These are phyloP conservation scores for Paraurostyla sp. DNA, from an alignment of 73 alveolate genomes.

Conservation along the genomic window DNA sequence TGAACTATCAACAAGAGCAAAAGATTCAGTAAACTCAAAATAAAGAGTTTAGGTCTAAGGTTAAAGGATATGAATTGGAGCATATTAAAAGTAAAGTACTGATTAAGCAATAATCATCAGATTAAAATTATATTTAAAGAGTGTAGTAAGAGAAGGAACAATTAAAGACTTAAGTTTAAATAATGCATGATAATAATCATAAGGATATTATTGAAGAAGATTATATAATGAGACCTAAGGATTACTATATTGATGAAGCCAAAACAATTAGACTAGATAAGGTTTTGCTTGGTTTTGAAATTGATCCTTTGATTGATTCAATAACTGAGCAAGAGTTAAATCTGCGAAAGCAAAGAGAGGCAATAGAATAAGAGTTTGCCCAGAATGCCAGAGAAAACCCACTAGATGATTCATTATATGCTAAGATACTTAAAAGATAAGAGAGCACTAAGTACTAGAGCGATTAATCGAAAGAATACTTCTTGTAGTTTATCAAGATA, in stretches of 20 bases:
- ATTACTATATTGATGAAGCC: slow-evolving; percentile 1
- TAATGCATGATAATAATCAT: neutral
- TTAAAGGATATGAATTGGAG: neutral
- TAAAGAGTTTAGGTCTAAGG: neutral
- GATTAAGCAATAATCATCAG: neutral
- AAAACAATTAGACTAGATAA: slow-evolving; percentile 23
- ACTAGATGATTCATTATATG: neutral
- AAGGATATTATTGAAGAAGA: neutral
- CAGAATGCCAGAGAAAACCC: neutral
- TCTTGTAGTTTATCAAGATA: neutral
- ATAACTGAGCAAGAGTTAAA: slow-evolving; percentile 9
- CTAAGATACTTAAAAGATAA: neutral
- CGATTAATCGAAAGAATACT: slow-evolving; percentile 33
- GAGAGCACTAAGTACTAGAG: too few species aligned
- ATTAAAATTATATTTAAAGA: neutral
- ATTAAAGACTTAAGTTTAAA: neutral
- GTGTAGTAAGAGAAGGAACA: neutral
- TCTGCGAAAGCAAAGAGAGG: neutral
- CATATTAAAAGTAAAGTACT: neutral
- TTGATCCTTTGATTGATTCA: slow-evolving; percentile 25
- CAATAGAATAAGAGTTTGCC: neutral
- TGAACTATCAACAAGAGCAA: slow-evolving; percentile 1
- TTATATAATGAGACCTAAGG: neutral
- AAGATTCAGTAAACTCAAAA: neutral
- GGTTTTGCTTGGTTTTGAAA: slow-evolving; percentile 38